phyloP scores from a whole-genome alignment of 768 basidiomycete genomes.

The Hericium erinaceus region DNA sequence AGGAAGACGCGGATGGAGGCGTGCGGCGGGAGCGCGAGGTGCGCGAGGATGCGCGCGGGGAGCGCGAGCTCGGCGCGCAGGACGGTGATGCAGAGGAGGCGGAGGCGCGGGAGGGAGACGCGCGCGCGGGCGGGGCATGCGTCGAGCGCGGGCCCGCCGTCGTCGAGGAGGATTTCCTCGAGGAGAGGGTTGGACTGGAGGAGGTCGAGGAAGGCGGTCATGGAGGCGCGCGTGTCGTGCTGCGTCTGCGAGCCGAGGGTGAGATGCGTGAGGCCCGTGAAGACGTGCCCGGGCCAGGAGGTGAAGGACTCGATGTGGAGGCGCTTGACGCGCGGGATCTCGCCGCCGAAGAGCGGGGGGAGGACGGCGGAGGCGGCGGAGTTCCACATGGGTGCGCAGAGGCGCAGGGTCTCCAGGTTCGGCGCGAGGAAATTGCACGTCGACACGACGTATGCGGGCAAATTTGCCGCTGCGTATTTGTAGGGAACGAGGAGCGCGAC shows the following conservation, averaged over 20 bases:
- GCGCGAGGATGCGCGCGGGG: constrained; percentile 5
- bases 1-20: constrained; percentile 10
- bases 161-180: constrained; percentile 14
- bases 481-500: constrained; percentile 10
- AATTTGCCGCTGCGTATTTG: constrained; percentile 10
- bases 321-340: constrained; percentile 14
- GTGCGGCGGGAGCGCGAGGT: constrained; percentile 8
- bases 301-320: constrained; percentile 16
- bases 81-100: constrained; percentile 8
- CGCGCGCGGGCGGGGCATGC: constrained; percentile 3
- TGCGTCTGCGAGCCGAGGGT: constrained; percentile 15
- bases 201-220: constrained; percentile 14
- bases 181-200: constrained; percentile 11
- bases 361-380: constrained; percentile 8
- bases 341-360: constrained; percentile 11
- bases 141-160: constrained; percentile 13
- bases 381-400: constrained; percentile 15
- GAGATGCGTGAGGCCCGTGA: constrained; percentile 13
- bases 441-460: constrained; percentile 11
- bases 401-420: constrained; percentile 8
- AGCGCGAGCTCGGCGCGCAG: constrained; percentile 8
- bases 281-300: constrained; percentile 12
- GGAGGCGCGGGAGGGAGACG: constrained; percentile 8
- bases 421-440: constrained; percentile 12
- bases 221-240: constrained; percentile 12